Evolutionary conservation across 2,329 filamentous ascomycete genomes (phyloP), one percentile per base, ranked within the genome.

Genomic region (Gaeumannomyces tritici): DNA sequence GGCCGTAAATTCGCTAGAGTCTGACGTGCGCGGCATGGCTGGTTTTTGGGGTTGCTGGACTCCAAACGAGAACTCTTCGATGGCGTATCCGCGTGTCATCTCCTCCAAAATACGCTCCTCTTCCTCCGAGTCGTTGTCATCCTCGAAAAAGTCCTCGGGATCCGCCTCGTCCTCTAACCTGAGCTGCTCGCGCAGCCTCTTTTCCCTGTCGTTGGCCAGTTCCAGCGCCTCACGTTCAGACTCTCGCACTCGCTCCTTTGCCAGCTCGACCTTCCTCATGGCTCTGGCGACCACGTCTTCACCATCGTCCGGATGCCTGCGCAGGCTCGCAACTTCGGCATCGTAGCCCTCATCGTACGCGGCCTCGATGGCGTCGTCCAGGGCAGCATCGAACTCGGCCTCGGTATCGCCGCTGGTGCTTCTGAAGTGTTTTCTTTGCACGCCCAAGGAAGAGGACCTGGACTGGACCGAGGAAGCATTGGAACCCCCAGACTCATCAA

Each of bases 311-410:
- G 69, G 69, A 31, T 73, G 70, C 12, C 65, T 47, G 3, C 26
- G 33, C 42, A n/a, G 60, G 3, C 60, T 11, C 29, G 70, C 63
- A 15, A 66, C 71, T n/a, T 79, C 74, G 28, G 78, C 76, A 70
- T 96, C 92, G 66, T 91, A 90, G 0, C 90, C 90, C 65, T 97
- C 92, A 72, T 96, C 89, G 73, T 98, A 99, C 6, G 93, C 95
- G 60, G 93, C 93, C 74, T 98, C 95, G 11, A 98, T 93, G 18
- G 95, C 95, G 28, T 93, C 93, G 75, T 98, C 93, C 56, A 98
- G 80, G 4, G 95, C 95, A 11, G 91, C 92, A 74, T 97, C 93
- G 67, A 98, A 96, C 70, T 96, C 93, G 8, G 90, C 89, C 72
- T 96, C 91, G 0, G 91, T 95, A 33, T 83, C 86, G 57, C 86